phyloP scores from a whole-genome alignment of 257 asterid genomes.

The Vinca minor region DNA sequence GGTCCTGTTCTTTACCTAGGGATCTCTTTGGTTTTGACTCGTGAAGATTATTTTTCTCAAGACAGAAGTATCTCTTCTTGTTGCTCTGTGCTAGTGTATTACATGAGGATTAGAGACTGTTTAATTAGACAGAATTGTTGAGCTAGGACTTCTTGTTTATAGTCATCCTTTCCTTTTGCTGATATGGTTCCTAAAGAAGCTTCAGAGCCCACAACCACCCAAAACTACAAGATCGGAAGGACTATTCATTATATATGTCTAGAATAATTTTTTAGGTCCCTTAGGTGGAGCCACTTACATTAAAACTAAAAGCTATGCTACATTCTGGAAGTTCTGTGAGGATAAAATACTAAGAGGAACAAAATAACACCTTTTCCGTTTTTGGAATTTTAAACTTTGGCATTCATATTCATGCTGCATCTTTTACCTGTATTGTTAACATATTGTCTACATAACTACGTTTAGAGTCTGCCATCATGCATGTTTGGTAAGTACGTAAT shows the following conservation, averaged over 20 bases:
- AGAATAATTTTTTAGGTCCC: background rate
- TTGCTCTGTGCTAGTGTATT: background rate
- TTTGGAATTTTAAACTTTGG: background rate
- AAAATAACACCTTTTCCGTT: background rate
- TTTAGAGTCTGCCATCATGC: background rate
- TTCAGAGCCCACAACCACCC: background rate
- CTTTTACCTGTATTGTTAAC: background rate
- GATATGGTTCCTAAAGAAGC: background rate
- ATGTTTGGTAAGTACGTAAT: slow-evolving; percentile 1
- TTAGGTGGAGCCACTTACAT: background rate
- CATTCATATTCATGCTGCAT: background rate
- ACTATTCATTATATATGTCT: background rate
- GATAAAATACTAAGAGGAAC: background rate
- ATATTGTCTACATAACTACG: background rate
- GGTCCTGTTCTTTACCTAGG: too few relatives aligned
- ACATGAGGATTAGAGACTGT: background rate
- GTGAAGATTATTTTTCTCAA: background rate
- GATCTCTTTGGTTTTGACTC: background rate
- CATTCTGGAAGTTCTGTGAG: background rate
- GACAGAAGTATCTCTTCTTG: background rate
- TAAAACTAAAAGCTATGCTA: background rate
- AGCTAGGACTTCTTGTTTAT: background rate
- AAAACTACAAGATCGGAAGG: background rate
- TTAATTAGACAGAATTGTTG: background rate
- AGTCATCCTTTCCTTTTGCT: background rate